Evolutionary conservation across 805 yeast genomes (phyloP).

Genomic region (Wickerhamomyces alni): DNA sequence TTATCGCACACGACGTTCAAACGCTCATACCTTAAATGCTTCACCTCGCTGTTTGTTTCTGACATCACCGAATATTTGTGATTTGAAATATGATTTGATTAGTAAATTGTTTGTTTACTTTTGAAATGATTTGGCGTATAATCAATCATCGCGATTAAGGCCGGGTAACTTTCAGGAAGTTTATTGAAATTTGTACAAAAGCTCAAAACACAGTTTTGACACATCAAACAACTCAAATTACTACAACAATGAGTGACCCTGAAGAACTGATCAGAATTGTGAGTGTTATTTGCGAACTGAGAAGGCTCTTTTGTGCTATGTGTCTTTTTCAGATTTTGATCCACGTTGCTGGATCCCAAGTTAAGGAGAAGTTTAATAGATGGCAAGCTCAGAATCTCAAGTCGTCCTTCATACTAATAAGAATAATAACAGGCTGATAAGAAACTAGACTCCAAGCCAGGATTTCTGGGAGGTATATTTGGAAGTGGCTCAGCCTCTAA

Average conservation of each 20-base stretch:
- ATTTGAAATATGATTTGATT: neutral
- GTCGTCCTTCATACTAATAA: neutral
- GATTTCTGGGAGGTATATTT: constrained; percentile 57
- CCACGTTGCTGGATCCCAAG: too few relatives aligned
- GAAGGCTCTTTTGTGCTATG: constrained; percentile 20
- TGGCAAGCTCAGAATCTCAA: neutral
- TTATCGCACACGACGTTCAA: constrained; percentile 41
- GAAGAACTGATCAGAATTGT: constrained; percentile 32
- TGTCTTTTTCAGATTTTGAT: too few relatives aligned
- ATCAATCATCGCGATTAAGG: neutral
- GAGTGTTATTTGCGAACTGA: constrained; percentile 3
- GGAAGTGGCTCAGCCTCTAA: constrained; percentile 59
- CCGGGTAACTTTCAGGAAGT: neutral
- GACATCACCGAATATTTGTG: too few relatives aligned
- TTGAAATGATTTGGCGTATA: neutral
- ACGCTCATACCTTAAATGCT: constrained; percentile 37
- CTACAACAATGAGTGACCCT: constrained; percentile 35
- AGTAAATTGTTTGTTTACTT: constrained; percentile 2
- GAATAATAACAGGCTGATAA: constrained; percentile 43
- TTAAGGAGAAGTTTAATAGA: neutral
- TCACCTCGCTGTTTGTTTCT: neutral
- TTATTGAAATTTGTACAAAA: neutral
- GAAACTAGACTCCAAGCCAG: constrained; percentile 62
- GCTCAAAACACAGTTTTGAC: neutral
- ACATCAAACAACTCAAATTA: neutral